A percentile compares a stretch with the other conserved stretches of the same genome.
phyloP scores from a whole-genome alignment of 116 monocot species.

The Posidonia oceanica region DNA sequence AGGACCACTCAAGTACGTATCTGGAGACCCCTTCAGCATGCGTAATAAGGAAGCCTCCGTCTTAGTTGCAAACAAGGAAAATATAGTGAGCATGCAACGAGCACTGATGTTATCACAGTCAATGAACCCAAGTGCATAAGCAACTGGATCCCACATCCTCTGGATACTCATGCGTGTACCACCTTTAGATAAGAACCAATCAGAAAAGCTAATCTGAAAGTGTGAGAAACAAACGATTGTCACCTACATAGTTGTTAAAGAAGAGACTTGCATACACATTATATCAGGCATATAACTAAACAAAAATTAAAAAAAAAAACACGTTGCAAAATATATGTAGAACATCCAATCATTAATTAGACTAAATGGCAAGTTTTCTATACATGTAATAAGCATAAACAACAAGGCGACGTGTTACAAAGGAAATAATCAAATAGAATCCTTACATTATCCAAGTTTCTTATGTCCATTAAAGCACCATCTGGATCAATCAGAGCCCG shows the following conservation, averaged over 20 bases:
- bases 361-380: no score
- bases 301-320: no score
- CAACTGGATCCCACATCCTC: constrained; percentile 99
- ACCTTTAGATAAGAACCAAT: constrained; percentile 99
- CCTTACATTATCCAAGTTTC: constrained; percentile 81
- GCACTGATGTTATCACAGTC: constrained; percentile 99
- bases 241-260: not conserved
- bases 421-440: not conserved
- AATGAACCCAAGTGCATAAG: constrained; percentile 97
- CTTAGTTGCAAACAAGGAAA: constrained; percentile 91
- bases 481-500: constrained; percentile 90
- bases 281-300: no score
- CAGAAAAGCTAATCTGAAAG: constrained; percentile 79
- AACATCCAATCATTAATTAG: no score
- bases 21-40: constrained; percentile 98
- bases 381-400: not conserved
- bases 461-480: constrained; percentile 78
- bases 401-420: not conserved
- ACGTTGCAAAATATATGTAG: no score
- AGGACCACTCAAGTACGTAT: constrained; percentile 86
- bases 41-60: constrained; percentile 95
- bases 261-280: not conserved
- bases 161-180: constrained; percentile 86
- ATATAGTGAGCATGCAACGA: constrained; percentile 98
- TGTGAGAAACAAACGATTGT: not conserved